These are phyloP conservation scores for Rhodotorula glutinis DNA, from an alignment of 1,284 basidiomycete species.

Conservation along the genomic window DNA sequence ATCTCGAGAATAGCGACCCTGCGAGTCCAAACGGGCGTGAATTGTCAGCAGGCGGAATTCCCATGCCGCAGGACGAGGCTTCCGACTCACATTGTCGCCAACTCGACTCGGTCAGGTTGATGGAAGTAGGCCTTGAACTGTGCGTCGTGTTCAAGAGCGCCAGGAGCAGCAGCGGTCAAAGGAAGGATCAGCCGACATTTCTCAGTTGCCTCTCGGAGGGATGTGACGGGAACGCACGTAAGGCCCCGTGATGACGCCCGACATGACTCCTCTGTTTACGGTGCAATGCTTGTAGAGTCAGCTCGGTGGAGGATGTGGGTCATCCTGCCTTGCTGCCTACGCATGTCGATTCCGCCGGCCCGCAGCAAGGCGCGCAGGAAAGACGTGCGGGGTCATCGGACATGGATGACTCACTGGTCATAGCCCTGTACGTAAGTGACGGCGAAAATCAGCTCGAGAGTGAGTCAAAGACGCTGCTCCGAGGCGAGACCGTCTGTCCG, in stretches of 20 bases:
- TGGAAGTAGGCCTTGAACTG: constrained; percentile 57
- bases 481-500: no score
- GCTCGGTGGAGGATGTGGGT: background rate
- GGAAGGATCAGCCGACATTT: background rate
- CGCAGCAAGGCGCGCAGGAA: no score
- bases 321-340: background rate
- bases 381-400: no score
- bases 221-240: background rate
- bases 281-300: background rate
- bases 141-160: no score
- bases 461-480: no score
- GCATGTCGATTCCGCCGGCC: no score
- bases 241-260: constrained; percentile 85
- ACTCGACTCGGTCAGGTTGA: constrained; percentile 61
- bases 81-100: constrained; percentile 85
- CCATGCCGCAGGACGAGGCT: no score
- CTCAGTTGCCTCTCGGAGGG: background rate
- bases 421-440: constrained; percentile 1
- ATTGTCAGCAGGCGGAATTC: no score
- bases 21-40: no score
- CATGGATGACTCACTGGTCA: constrained; percentile 4
- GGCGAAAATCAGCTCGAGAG: no score
- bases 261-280: constrained; percentile 49
- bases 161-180: background rate
- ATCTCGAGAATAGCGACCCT: constrained; percentile 60